Evolutionary conservation across 495 filamentous ascomycete species (phyloP).

Genomic region (Aspergillus bertholletiae): DNA sequence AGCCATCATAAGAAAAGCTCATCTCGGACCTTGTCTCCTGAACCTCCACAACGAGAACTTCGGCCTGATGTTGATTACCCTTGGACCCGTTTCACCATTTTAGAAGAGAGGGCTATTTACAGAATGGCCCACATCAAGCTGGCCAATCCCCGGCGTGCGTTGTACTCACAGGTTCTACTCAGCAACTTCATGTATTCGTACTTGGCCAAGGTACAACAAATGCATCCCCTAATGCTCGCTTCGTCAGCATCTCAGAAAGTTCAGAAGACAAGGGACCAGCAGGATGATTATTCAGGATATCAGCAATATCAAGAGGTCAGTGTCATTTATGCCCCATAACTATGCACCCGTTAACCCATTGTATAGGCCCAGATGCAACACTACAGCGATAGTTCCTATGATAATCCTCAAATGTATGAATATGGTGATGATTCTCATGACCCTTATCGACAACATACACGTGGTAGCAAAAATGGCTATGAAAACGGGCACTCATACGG

Average conservation of each 20-base stretch:
- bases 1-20: slow-evolving; percentile 70
- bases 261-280: slow-evolving; percentile 63
- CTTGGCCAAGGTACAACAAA: slow-evolving; percentile 95
- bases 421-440: slow-evolving; percentile 52
- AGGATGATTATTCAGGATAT: slow-evolving; percentile 59
- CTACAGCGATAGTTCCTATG: slow-evolving; percentile 51
- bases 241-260: slow-evolving; percentile 54
- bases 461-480: slow-evolving; percentile 47
- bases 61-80: slow-evolving; percentile 88
- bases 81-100: slow-evolving; percentile 92
- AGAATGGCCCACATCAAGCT: slow-evolving; percentile 99
- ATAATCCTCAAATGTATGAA: slow-evolving; percentile 56
- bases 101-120: slow-evolving; percentile 97
- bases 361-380: slow-evolving; percentile 49
- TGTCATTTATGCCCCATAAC: background rate
- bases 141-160: slow-evolving; percentile 85
- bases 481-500: slow-evolving; percentile 45
- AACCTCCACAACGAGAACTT: slow-evolving; percentile 66
- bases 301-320: slow-evolving; percentile 65
- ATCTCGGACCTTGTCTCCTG: slow-evolving; percentile 75
- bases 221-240: slow-evolving; percentile 88
- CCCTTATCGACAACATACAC: slow-evolving; percentile 49
- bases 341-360: slow-evolving; percentile 16
- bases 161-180: slow-evolving; percentile 93
- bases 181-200: slow-evolving; percentile 99